Evolutionary conservation across 257 asterid genomes (phyloP), one percentile per base, ranked within the genome.

Genomic region (Plantago ovata): DNA sequence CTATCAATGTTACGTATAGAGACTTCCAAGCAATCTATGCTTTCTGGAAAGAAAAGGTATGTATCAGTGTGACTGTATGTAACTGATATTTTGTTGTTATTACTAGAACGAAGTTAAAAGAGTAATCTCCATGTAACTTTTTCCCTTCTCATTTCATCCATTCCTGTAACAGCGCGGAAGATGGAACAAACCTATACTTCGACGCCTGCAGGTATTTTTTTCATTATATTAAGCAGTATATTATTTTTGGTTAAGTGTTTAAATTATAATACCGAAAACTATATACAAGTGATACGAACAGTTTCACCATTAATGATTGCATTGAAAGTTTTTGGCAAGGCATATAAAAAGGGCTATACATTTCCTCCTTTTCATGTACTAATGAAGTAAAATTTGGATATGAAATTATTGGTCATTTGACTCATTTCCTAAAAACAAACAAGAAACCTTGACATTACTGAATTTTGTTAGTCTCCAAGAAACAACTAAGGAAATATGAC

Each of bases 1-100:
- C 88, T 47, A 72, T 79, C 43, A 83, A 94, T 41, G 81, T 89
- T 61, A 81, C 79, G 53, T 93, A 93, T 79, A 97, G 99, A 70
- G 79, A 81, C 67, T 93, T 93, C 79, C 99, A 85, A 66, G 79
- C 92, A 63, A 89, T 93, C 41, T 93, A 89, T 72, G 84, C 42
- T 72, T 84, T 84, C 80, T 93, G 99, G 99, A 93, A 89, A 71
- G 84, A 78, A 58, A 93, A 93, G 95, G 99, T 93, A 77, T 50
- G 81, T 14, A 18, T 50, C 56, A 20, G 36, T 50, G 51, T 53
- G 28, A 51, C 21, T 53, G 58, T 38, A 39, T 24, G 32, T 47
- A 69, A 54, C 28, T 66, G 43, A 46, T 50, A 32, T 58, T 58
- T 66, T 46, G 36, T 51, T 58, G 45, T 38, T 67, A 20, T 14